phyloP scores from a whole-genome alignment of 352 stramenopile genomes.

The Phytophthora pluvialis region DNA sequence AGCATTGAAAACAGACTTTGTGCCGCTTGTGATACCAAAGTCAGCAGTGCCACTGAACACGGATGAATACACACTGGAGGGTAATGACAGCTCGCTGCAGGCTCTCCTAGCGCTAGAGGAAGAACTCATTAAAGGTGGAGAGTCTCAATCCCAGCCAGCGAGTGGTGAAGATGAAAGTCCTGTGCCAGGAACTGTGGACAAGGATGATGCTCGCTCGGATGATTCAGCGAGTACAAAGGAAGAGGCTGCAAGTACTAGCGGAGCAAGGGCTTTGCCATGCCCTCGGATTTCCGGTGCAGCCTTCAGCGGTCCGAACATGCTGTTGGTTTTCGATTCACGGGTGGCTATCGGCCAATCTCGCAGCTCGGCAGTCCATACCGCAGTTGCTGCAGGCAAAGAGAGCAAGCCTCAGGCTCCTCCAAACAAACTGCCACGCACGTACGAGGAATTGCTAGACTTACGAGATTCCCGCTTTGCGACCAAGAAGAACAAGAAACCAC shows the following conservation, averaged over 20 bases:
- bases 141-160: conserved; percentile 21
- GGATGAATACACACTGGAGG: conserved; percentile 70
- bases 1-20: conserved; percentile 75
- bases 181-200: conserved; percentile 23
- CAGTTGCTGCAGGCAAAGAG: conserved; percentile 61
- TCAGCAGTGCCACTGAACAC: conserved; percentile 59
- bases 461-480: conserved; percentile 78
- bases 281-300: conserved; percentile 79
- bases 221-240: conserved; percentile 28
- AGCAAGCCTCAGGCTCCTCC: conserved; percentile 39
- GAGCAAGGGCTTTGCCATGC: conserved; percentile 60
- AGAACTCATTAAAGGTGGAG: conserved; percentile 63
- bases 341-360: conserved; percentile 78
- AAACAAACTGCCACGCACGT: conserved; percentile 75
- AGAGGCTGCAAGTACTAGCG: conserved; percentile 18
- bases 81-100: conserved; percentile 51
- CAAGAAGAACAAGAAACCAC: conserved; percentile 82
- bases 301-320: conserved; percentile 87
- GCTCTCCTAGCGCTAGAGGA: conserved; percentile 74
- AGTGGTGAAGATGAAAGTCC: conserved; percentile 33
- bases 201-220: conserved; percentile 24
- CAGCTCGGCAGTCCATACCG: conserved; percentile 47
- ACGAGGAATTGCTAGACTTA: conserved; percentile 77
- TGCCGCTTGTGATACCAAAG: conserved; percentile 71
- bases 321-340: conserved; percentile 86